Evolutionary conservation across 495 filamentous ascomycete genomes (phyloP), one percentile per base, ranked within the genome.

Genomic region (Bacidia rubella): DNA sequence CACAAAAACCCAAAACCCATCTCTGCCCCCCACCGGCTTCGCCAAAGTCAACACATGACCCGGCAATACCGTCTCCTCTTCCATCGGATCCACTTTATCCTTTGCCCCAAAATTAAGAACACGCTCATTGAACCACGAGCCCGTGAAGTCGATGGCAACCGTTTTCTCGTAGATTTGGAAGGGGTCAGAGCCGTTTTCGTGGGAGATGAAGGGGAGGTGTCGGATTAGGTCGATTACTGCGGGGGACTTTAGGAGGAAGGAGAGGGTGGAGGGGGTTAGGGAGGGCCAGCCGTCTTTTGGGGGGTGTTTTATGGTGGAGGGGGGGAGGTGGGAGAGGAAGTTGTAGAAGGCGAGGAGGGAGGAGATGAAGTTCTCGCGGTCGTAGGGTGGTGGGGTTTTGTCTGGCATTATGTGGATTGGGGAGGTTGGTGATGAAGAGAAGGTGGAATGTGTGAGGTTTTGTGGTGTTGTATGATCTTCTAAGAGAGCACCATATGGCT

Each of bases 321-420:
- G 51, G 5, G 51, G 19, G 11, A 66, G 21, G 51, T 66, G 60
- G 52, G 63, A 48, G 15, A 64, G 58, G 52, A 65, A 63, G 12
- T n/a, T 19, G 54, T 62, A 63, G 53, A 60, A 65, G 21, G 54
- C 53, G 11, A 43, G 46, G 5, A 66, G 17, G 3, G 58, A 51
- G 21, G 51, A 52, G 23, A 57, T 46, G 17, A 27, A 24, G 19
- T 22, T 57, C 22, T 63, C 56, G 19, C 57, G 60, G 20, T 32
- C 9, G 23, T 50, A 50, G 29, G 29, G 29, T 35, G 29, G 29
- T 7, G 29, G 29, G 29, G 5, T 15, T 35, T 35, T 35, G 29
- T 35, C 29, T 35, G 29, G 29, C 29, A 35, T 35, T 5, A 7
- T 35, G n/a, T n/a, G n/a, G n/a, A n/a, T n/a, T n/a, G n/a, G n/a